Evolutionary conservation across 192 early-diverging fungal genomes (phyloP).

Genomic region (Backusella psychrophila): DNA sequence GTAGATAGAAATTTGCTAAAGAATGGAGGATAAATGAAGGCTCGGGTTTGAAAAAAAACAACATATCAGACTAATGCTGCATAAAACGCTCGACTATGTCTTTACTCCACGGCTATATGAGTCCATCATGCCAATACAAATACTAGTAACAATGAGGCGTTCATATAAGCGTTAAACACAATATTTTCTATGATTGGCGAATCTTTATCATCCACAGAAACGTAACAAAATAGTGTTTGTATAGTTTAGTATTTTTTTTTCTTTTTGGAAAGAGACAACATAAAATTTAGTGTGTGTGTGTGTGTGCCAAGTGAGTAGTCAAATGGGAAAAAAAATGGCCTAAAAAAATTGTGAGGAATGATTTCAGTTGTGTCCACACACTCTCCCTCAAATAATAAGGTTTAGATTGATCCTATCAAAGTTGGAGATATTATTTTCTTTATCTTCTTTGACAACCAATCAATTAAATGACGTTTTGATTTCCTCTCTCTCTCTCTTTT

Average conservation of each 20-base stretch:
- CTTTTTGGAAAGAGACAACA: neutral
- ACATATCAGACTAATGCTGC: too few relatives aligned
- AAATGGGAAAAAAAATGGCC: neutral
- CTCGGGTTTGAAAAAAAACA: too few relatives aligned
- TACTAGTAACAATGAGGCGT: too few relatives aligned
- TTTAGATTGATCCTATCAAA: slow-evolving; percentile 4
- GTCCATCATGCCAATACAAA: too few relatives aligned
- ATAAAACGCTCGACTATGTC: too few relatives aligned
- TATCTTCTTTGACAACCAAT: slow-evolving; percentile 1
- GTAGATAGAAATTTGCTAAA: too few relatives aligned
- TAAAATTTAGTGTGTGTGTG: neutral
- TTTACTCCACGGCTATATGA: too few relatives aligned
- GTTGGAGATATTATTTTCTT: neutral
- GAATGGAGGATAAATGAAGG: too few relatives aligned
- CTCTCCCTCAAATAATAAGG: neutral
- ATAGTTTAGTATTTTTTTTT: neutral
- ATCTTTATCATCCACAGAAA: too few relatives aligned
- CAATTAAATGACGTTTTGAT: neutral
- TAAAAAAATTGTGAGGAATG: neutral
- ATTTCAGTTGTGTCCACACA: neutral
- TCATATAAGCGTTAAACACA: too few relatives aligned
- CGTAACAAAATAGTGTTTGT: too few relatives aligned
- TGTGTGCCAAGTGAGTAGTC: neutral
- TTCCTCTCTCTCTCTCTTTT: neutral
- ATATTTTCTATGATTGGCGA: too few relatives aligned